Evolutionary conservation across 345 rosid genomes (phyloP).

Genomic region (Melaleuca alternifolia): DNA sequence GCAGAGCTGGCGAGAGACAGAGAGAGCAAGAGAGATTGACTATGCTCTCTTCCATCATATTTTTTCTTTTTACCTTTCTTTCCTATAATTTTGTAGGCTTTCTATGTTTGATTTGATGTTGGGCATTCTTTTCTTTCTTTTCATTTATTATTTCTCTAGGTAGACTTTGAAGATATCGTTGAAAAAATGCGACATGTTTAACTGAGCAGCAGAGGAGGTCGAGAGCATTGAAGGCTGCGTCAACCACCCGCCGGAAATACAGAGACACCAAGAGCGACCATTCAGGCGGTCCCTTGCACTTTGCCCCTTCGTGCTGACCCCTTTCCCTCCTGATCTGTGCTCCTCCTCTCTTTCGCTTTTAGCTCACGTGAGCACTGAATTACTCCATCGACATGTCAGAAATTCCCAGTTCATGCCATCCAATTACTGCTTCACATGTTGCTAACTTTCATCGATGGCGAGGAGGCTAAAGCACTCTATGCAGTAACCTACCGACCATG

Average conservation of each 20-base stretch:
- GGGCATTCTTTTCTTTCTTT: not conserved
- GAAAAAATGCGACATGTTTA: conserved; percentile 14
- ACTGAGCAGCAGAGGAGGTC: not conserved
- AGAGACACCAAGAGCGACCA: not conserved
- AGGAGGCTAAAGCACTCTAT: not conserved
- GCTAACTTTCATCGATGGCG: not conserved
- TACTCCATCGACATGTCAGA: not conserved
- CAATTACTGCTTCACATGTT: not conserved
- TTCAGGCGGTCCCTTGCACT: not conserved
- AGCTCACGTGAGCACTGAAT: not conserved
- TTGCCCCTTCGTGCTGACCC: not conserved
- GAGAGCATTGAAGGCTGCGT: conserved; percentile 10
- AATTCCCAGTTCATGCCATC: not conserved
- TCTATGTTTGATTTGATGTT: not conserved
- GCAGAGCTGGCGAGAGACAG: not conserved
- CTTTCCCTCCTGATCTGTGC: not conserved
- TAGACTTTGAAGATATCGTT: conserved; percentile 12
- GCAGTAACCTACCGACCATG: not conserved
- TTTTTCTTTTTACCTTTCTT: too few relatives aligned
- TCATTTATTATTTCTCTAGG: not conserved
- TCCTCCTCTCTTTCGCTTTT: not conserved
- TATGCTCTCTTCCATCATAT: not conserved
- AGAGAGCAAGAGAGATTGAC: not conserved
- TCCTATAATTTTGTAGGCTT: not conserved
- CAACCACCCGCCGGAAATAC: conserved; percentile 29